Percentiles rank a stretch among this genome's conserved stretches.
phyloP scores from a whole-genome alignment of 352 stramenopile genomes.

The Pythium sukuiense region DNA sequence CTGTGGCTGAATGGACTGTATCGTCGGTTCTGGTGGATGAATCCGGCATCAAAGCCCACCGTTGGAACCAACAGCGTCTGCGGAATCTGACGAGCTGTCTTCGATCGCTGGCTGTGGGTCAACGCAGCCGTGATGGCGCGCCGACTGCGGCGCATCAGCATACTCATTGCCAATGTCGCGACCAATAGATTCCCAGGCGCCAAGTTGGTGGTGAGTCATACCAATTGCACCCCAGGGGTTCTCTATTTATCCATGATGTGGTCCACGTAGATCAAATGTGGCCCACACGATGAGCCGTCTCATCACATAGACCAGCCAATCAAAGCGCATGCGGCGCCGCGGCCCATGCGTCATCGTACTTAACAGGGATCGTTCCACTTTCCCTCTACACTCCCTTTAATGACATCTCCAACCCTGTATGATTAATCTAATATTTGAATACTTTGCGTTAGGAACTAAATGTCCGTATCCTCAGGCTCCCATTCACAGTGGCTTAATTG shows the following conservation, averaged over 20 bases:
- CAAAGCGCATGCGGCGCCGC: not conserved
- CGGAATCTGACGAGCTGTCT: not conserved
- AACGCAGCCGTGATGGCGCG: conserved; percentile 21
- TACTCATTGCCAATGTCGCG: not conserved
- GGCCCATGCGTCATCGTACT: conserved; percentile 24
- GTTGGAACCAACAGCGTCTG: conserved; percentile 5
- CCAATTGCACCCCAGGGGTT: not conserved
- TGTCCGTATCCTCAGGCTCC: not conserved
- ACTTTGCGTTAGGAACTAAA: not conserved
- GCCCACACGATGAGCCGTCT: not conserved
- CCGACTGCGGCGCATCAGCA: conserved; percentile 16
- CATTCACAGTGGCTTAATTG: not conserved
- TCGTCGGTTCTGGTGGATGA: not conserved
- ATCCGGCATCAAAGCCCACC: not conserved
- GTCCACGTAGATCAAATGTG: not conserved
- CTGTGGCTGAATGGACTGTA: not conserved
- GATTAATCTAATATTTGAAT: too few relatives aligned
- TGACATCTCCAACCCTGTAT: not conserved
- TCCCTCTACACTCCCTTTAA: conserved; percentile 2
- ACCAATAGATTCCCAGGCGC: not conserved
- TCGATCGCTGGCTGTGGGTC: not conserved
- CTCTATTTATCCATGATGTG: conserved; percentile 1
- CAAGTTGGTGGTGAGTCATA: not conserved
- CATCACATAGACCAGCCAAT: conserved; percentile 6
- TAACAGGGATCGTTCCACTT: not conserved